Evolutionary conservation across 495 filamentous ascomycete species (phyloP), one percentile per base, ranked within the genome.

Genomic region (Penicillium simplicissimum): DNA sequence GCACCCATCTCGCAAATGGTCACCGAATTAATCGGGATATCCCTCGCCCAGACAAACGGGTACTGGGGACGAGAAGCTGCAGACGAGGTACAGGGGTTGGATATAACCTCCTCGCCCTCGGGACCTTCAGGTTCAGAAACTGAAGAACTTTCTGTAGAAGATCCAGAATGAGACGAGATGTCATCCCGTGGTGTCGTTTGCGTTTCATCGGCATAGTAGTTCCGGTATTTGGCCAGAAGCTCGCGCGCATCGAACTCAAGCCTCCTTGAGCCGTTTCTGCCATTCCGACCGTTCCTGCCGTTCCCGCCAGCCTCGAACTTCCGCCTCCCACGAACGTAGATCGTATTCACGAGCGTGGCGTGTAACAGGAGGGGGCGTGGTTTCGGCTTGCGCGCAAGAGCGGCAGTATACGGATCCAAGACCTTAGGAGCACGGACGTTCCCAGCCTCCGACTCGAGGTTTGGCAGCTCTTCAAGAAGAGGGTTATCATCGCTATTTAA

Each of bases 301-400:
- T 10, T 47, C 36, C 61, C 21, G 60, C 69, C 59, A 35, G 67
- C 61, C 49, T 73, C 66, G 14, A 40, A 11, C 6, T 49, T 77
- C 62, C 63, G 73, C 68, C 66, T 76, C 25, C 74, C 77, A 33
- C 61, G 66, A 35, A 88, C 85, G 71, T 97, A 97, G 34, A 93
- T 84, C 8, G 92, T 97, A 72, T 97, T 97, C 21, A 95, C 74
- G 5, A 97, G 79, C 4, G 94, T 96, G 15, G 90, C 92, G 71
- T 97, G 94, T 52, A 97, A 69, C 19, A 90, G 81, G 52, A 98
- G 71, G n/a, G 85, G 84, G 35, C 93, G 75, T 1, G 65, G 52
- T 55, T 74, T 75, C 4, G 62, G 65, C 42, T 67, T 68, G 10
- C 64, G 65, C 9, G 61, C 25, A 10, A 60, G 55, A 33, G 67